Base-by-base conservation (phyloP, 179 eudicot species). In the Camellia oleifera region DNA sequence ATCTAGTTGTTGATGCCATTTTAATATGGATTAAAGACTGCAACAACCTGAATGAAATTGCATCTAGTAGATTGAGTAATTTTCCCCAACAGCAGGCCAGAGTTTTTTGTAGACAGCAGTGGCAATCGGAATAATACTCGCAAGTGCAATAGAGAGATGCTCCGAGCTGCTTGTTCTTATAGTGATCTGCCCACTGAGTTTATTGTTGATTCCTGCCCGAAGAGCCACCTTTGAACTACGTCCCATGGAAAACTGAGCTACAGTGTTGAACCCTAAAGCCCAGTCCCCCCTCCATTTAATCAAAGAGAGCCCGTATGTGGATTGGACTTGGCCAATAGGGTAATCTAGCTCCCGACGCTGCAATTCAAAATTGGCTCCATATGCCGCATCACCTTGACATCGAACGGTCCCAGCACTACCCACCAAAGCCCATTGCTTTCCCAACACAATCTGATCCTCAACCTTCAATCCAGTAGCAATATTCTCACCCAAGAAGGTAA, bases 81-180 rank as follows among this genome's bases (percentile, higher is more conserved):
- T 91, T 71, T 95, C 99, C 45, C 85, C 87, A 75, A 46, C 90
- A 65, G 74, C 84, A 45, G 97, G 92, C 88, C 81, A 86, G 76
- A 96, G 63, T 77, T 82, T 92, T 87, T 79, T 89, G 87, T 92
- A 96, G 58, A 94, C 85, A 57, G 93, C 81, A 45, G 90, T 48
- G 17, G 80, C 93, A 50, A 93, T 85, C 0, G 99, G 98, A 50
- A 97, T 42, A 61, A 97, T 84, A 23, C 92, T 95, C 7, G 91
- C 90, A 44, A 92, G 91, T 2, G 97, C 97, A 8, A 94, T 86
- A 50, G 88, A 81, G 15, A 91, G 87, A 85, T 90, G 90, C 61
- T 97, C 99, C 7, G 99, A 94, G 80, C 93, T 94, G 91, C 98
- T 97, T 14, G 97, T 97, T 87, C 88, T 88, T 81, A 91, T 92